Evolutionary conservation across 768 basidiomycete genomes (phyloP).

Genomic region (Tylopilus subfusipes): DNA sequence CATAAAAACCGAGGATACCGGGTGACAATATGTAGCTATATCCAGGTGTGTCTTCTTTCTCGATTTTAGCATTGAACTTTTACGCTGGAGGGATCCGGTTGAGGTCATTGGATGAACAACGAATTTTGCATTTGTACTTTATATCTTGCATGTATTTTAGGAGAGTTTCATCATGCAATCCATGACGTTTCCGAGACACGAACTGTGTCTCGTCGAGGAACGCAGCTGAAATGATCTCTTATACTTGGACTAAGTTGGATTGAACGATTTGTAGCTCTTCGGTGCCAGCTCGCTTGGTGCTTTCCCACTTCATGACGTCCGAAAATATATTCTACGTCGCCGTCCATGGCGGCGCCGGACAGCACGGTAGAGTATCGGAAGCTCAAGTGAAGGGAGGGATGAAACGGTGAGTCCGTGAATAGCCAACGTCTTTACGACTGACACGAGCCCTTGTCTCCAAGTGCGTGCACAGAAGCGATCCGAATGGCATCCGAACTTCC

Average conservation of each 20-base stretch:
- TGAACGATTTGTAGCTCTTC: too few species aligned
- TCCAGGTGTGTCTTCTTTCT: slow-evolving; percentile 13
- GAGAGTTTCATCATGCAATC: slow-evolving; percentile 14
- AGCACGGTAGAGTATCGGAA: slow-evolving; percentile 49
- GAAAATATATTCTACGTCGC: slow-evolving; percentile 43
- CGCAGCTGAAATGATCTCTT: too few species aligned
- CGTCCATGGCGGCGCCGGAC: slow-evolving; percentile 78
- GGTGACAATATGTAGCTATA: background rate
- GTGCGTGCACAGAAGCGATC: slow-evolving; percentile 52
- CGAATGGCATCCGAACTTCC: slow-evolving; percentile 9
- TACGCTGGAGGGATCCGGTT: background rate
- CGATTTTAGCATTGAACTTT: slow-evolving; percentile 9
- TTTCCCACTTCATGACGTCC: slow-evolving; percentile 4
- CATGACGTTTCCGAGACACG: slow-evolving; percentile 12
- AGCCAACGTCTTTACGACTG: background rate
- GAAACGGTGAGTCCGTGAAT: slow-evolving; percentile 49
- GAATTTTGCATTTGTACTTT: slow-evolving; percentile 15
- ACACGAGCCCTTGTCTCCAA: slow-evolving; percentile 20
- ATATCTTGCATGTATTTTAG: slow-evolving; percentile 26
- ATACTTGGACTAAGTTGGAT: too few species aligned
- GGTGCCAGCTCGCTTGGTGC: background rate
- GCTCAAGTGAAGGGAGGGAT: slow-evolving; percentile 53
- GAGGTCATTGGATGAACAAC: background rate
- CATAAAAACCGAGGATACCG: background rate
- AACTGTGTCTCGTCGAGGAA: background rate